Base-by-base conservation (phyloP, 352 stramenopile species). In the Pythium coloratum region DNA sequence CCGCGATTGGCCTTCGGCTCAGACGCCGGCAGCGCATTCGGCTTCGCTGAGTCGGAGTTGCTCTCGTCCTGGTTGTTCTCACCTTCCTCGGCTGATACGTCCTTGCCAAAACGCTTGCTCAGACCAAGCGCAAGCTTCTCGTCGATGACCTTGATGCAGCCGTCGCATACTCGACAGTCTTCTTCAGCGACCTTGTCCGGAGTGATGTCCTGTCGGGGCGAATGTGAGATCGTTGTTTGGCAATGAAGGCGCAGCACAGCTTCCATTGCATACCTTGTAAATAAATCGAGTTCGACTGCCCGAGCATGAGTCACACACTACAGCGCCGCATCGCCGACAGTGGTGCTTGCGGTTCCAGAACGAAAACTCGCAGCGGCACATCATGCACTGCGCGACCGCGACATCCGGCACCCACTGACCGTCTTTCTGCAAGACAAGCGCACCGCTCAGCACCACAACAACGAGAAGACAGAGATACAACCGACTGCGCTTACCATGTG, bases 341-440 rank as follows among this genome's bases (percentile, higher is more conserved):
- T 97, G 89, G 74, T 97, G 89, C 66, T 90, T 90, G 33, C 89
- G 86, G 62, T 84, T 92, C 85, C 86, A 92, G 62, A 92, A 94
- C 36, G 78, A 80, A 62, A 97, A 97, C 64, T 95, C 88, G 36
- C 63, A 60, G 56, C 86, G 82, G 72, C 89, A 97, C 33, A 92
- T 71, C 85, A 96, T 94, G 77, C 89, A 97, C 28, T 79, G 67
- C 62, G 72, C 75, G 49, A 91, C 86, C 0, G 82, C 89, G 30
- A 94, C 77, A 62, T 97, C 89, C 9, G 82, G 83, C 30, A 94
- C 84, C 89, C 89, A 97, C 53, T 94, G 84, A 0, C 87, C 86
- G 59, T 94, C 86, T 66, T 80, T 85, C 86, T 94, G 62, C 51
- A 24, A 12, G 12, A 3, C 24, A 16, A 44, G 3, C 10, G 9